Evolutionary conservation across 129 eudicot species (phyloP).

Genomic region (Deinandra increscens): DNA sequence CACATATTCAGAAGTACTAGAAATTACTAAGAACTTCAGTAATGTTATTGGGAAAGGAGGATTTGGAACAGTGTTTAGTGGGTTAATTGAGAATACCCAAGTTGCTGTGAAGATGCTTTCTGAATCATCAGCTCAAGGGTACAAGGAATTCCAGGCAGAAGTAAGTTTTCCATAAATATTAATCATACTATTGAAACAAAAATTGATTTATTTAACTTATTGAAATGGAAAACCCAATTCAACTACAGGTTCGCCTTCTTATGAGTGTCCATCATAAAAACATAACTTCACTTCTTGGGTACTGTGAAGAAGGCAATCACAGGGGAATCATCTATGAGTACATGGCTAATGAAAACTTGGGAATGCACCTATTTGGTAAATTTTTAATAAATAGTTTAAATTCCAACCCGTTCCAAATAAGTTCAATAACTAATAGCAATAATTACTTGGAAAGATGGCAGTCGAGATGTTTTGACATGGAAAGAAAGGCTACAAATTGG

Average conservation of each 20-base stretch:
- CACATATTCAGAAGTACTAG: conserved; percentile 37
- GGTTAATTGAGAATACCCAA: conserved; percentile 25
- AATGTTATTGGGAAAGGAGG: conserved; percentile 56
- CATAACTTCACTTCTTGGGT: conserved; percentile 16
- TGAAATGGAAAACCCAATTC: not conserved
- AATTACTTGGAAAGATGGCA: not conserved
- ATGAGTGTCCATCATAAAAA: conserved; percentile 14
- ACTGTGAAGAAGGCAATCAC: conserved; percentile 15
- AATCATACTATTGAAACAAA: not conserved
- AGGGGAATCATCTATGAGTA: conserved; percentile 12
- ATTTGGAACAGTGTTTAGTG: conserved; percentile 53
- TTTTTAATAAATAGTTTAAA: too few species aligned
- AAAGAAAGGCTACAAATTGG: conserved; percentile 37
- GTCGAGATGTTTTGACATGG: conserved; percentile 31
- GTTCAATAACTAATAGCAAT: too few species aligned
- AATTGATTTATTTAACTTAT: not conserved
- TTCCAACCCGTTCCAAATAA: too few species aligned
- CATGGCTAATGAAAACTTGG: conserved; percentile 13
- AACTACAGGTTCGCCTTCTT: conserved; percentile 1
- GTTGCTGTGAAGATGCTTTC: conserved; percentile 64
- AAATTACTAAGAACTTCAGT: conserved; percentile 35
- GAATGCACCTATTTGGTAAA: conserved; percentile 11
- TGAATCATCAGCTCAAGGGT: conserved; percentile 38
- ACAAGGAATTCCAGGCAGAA: conserved; percentile 45
- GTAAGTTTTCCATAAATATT: conserved; percentile 15